phyloP scores from a whole-genome alignment of 352 stramenopile species.

The Globisporangium acanthophoron region DNA sequence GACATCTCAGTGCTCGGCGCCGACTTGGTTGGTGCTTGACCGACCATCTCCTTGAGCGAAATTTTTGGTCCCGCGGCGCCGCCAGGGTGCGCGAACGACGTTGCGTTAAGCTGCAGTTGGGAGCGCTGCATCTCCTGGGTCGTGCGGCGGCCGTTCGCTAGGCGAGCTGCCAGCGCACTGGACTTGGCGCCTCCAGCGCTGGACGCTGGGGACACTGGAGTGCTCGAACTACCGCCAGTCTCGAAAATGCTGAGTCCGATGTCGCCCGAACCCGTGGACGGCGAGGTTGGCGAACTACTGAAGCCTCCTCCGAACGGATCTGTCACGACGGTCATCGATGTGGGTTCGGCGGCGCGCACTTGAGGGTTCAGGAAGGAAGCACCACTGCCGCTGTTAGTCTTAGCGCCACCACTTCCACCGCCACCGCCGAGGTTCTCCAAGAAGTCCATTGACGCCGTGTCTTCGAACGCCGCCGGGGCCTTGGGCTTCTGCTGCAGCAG shows the following conservation, averaged over 20 bases:
- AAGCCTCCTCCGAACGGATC: slow-evolving; percentile 30
- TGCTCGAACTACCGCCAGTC: neutral
- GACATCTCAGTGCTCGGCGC: slow-evolving; percentile 12
- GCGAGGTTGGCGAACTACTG: slow-evolving; percentile 4
- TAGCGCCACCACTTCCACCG: slow-evolving; percentile 11
- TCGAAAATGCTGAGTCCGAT: slow-evolving; percentile 15
- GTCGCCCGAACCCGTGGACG: slow-evolving; percentile 4
- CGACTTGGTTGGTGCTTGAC: slow-evolving; percentile 1
- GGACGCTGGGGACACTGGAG: neutral
- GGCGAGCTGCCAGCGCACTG: slow-evolving; percentile 51
- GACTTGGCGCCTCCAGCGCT: slow-evolving; percentile 31
- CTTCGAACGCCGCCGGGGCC: slow-evolving; percentile 24
- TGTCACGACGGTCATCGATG: slow-evolving; percentile 7
- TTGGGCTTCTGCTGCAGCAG: slow-evolving; percentile 70
- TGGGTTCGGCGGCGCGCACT: slow-evolving; percentile 16
- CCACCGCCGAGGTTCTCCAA: slow-evolving; percentile 46
- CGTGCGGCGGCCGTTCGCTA: slow-evolving; percentile 56
- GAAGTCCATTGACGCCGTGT: slow-evolving; percentile 59
- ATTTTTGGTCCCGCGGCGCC: slow-evolving; percentile 28
- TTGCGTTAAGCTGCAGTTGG: slow-evolving; percentile 50
- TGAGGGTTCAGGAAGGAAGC: slow-evolving; percentile 18
- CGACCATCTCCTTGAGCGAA: slow-evolving; percentile 54
- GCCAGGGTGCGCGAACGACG: slow-evolving; percentile 32
- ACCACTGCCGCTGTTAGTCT: slow-evolving; percentile 20
- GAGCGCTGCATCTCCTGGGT: slow-evolving; percentile 67